These are phyloP conservation scores for Cyamopsis tetragonoloba DNA, from an alignment of 306 rosid species.

Conservation along the genomic window DNA sequence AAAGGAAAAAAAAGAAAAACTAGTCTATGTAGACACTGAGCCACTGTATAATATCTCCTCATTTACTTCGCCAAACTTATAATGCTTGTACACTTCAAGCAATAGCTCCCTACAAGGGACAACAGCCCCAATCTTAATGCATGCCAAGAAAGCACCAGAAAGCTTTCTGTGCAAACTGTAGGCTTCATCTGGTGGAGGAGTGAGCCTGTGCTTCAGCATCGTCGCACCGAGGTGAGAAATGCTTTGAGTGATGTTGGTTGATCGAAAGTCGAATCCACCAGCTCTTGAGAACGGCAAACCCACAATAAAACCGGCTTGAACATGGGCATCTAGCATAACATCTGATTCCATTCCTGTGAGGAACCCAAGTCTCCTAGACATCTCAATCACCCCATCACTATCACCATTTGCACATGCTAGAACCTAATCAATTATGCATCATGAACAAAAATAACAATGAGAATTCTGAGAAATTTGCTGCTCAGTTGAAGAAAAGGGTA, in stretches of 20 bases:
- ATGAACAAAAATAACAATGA: conserved; percentile 2
- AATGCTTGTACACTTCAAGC: conserved; percentile 48
- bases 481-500: neutral
- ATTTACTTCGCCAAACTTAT: conserved; percentile 54
- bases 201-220: conserved; percentile 88
- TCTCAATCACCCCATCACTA: conserved; percentile 65
- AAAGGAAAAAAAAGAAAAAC: conserved; percentile 9
- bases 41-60: conserved; percentile 43
- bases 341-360: conserved; percentile 83
- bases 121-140: conserved; percentile 84
- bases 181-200: conserved; percentile 94
- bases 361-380: conserved; percentile 92
- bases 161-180: conserved; percentile 96
- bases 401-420: conserved; percentile 79
- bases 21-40: conserved; percentile 26
- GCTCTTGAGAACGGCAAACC: conserved; percentile 80
- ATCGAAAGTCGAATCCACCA: conserved; percentile 65
- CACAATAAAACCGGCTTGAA: conserved; percentile 91
- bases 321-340: conserved; percentile 88
- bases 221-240: conserved; percentile 83
- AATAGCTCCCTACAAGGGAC: conserved; percentile 86
- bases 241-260: conserved; percentile 67
- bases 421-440: conserved; percentile 50
- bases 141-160: conserved; percentile 89
- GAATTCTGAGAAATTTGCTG: conserved; percentile 5